Conservation (phyloP, 768 basidiomycete genomes). For the Tricholoma bakamatsutake region DNA sequence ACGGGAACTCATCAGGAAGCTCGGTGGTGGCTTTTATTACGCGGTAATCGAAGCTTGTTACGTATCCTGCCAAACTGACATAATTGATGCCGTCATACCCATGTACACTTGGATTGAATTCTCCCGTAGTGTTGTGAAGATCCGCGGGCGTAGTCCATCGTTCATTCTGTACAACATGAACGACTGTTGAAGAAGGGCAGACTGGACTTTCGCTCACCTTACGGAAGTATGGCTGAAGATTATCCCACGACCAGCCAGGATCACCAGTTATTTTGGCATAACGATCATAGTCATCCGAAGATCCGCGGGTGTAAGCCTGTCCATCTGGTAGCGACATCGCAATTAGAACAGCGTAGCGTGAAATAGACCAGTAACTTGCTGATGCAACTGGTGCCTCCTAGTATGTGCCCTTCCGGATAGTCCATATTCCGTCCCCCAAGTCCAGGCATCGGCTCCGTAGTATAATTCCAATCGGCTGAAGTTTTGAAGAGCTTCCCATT, state of each 20-base stretch:
- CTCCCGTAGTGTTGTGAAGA: conserved; percentile 24
- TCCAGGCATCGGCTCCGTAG: conserved; percentile 18
- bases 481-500: conserved; percentile 7
- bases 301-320: conserved; percentile 21
- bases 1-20: conserved; percentile 31
- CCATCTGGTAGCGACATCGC: conserved; percentile 6
- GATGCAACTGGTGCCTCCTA: conserved; percentile 27
- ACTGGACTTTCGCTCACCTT: conserved; percentile 8
- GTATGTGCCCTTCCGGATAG: conserved; percentile 20
- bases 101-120: conserved; percentile 25
- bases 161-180: conserved; percentile 19
- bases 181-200: background rate
- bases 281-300: conserved; percentile 22
- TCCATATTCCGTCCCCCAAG: conserved; percentile 15
- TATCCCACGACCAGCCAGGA: conserved; percentile 25
- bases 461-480: conserved; percentile 27
- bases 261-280: conserved; percentile 19
- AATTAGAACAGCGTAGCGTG: background rate
- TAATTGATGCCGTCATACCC: conserved; percentile 21
- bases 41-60: conserved; percentile 22
- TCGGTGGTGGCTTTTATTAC: conserved; percentile 30
- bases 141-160: conserved; percentile 22
- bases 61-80: conserved; percentile 21
- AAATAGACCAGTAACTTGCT: conserved; percentile 7
- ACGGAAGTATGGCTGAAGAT: conserved; percentile 14